Evolutionary conservation across 1,284 basidiomycete genomes (phyloP).

Genomic region (Trametes pubescens): DNA sequence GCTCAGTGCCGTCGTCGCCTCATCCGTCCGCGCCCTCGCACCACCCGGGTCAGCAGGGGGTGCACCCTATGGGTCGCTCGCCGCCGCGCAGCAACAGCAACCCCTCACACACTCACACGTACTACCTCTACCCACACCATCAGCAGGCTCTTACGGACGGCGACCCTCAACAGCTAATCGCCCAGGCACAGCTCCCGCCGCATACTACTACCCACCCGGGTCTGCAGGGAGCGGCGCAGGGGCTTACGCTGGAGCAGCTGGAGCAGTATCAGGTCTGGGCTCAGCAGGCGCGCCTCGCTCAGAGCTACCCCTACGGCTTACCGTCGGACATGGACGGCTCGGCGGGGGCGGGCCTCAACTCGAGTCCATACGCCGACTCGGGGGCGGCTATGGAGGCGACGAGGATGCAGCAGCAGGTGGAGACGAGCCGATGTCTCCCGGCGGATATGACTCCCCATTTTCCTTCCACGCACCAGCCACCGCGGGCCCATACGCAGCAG

Average conservation of each 20-base stretch:
- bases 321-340: slow-evolving; percentile 48
- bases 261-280: slow-evolving; percentile 47
- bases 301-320: slow-evolving; percentile 52
- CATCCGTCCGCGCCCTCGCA: slow-evolving; percentile 57
- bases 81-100: slow-evolving; percentile 41
- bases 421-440: slow-evolving; percentile 39
- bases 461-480: slow-evolving; percentile 72
- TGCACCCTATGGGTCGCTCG: slow-evolving; percentile 38
- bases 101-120: slow-evolving; percentile 53
- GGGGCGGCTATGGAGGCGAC: slow-evolving; percentile 35
- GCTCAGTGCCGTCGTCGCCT: slow-evolving; percentile 76
- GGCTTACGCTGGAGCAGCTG: slow-evolving; percentile 55
- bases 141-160: slow-evolving; percentile 42
- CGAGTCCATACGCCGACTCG: slow-evolving; percentile 38
- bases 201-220: slow-evolving; percentile 54
- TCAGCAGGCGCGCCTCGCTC: slow-evolving; percentile 50
- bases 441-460: slow-evolving; percentile 68
- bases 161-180: slow-evolving; percentile 58
- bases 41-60: slow-evolving; percentile 25
- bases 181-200: slow-evolving; percentile 70
- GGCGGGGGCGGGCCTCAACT: slow-evolving; percentile 27
- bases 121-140: slow-evolving; percentile 54
- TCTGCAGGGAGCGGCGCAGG: slow-evolving; percentile 40
- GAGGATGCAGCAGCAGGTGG: slow-evolving; percentile 38
- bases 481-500: slow-evolving; percentile 50